Evolutionary conservation across 2,329 filamentous ascomycete genomes (phyloP).

Genomic region (Aureobasidium vineae): DNA sequence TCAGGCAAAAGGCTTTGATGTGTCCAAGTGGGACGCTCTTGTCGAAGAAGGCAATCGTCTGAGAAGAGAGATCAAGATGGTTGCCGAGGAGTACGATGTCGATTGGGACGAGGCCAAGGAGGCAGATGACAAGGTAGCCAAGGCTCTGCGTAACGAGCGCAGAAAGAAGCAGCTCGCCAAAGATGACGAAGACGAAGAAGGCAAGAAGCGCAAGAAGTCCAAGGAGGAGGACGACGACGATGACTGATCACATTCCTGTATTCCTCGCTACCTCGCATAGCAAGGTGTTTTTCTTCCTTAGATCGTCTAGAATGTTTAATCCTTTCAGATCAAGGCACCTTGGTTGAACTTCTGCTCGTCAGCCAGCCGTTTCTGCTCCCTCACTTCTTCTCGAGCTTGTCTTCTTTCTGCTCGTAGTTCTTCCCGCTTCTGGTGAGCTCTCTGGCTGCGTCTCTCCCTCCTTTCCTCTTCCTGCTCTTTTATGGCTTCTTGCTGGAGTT

Average conservation of each 20-base stretch:
- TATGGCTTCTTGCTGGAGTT: conserved; percentile 36
- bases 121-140: conserved; percentile 54
- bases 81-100: conserved; percentile 85
- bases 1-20: conserved; percentile 69
- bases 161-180: conserved; percentile 40
- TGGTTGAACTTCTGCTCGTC: conserved; percentile 46
- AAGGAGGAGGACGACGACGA: conserved; percentile 16
- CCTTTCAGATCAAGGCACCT: not conserved
- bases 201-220: conserved; percentile 27
- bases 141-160: conserved; percentile 53
- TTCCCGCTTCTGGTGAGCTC: conserved; percentile 37
- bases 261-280: conserved; percentile 1
- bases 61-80: conserved; percentile 72
- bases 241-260: conserved; percentile 4
- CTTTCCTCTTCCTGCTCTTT: conserved; percentile 34
- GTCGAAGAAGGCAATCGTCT: conserved; percentile 77
- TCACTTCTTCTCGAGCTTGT: conserved; percentile 36
- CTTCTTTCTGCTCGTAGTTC: conserved; percentile 41
- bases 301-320: conserved; percentile 23
- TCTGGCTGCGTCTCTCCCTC: conserved; percentile 39
- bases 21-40: conserved; percentile 71
- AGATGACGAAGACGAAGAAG: conserved; percentile 42
- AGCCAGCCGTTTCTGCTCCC: conserved; percentile 36
- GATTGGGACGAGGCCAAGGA: conserved; percentile 78
- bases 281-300: not conserved